Evolutionary conservation across 352 stramenopile species (phyloP).

Genomic region (Phytophthora fragariaefolia): DNA sequence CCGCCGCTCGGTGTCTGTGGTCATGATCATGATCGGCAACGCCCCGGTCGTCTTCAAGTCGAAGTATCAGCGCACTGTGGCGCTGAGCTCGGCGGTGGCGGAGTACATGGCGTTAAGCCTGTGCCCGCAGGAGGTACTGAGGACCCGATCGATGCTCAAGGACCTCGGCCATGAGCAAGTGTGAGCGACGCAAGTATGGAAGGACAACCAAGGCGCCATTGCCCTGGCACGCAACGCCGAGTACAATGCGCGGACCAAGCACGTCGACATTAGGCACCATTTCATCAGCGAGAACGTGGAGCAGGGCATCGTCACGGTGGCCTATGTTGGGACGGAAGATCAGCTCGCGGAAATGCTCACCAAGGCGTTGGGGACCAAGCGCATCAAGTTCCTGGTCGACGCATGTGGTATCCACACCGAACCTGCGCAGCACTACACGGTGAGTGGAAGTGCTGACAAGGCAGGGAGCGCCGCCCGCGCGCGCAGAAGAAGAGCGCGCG

Average conservation of each 20-base stretch:
- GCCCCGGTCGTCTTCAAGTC: constrained; percentile 3
- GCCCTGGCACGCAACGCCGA: constrained; percentile 4
- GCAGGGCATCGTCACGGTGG: neutral
- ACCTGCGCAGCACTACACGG: neutral
- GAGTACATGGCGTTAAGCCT: no score
- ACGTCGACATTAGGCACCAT: no score
- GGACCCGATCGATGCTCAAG: neutral
- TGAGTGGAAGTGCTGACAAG: constrained; percentile 16
- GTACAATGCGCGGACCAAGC: constrained; percentile 10
- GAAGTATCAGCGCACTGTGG: constrained; percentile 1
- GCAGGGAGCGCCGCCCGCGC: no score
- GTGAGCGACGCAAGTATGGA: neutral
- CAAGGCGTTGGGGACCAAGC: constrained; percentile 1
- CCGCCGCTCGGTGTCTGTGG: neutral
- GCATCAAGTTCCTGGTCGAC: neutral
- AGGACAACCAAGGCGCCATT: neutral
- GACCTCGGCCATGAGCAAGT: neutral
- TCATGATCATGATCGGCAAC: neutral
- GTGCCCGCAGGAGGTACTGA: neutral
- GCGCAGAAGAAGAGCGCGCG: no score
- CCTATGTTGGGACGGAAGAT: no score
- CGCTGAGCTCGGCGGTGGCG: neutral
- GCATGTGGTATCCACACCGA: neutral
- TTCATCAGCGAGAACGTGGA: constrained; percentile 16
- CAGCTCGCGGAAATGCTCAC: constrained; percentile 3